Conservation (phyloP, 805 yeast genomes). For the Candida koratica region DNA sequence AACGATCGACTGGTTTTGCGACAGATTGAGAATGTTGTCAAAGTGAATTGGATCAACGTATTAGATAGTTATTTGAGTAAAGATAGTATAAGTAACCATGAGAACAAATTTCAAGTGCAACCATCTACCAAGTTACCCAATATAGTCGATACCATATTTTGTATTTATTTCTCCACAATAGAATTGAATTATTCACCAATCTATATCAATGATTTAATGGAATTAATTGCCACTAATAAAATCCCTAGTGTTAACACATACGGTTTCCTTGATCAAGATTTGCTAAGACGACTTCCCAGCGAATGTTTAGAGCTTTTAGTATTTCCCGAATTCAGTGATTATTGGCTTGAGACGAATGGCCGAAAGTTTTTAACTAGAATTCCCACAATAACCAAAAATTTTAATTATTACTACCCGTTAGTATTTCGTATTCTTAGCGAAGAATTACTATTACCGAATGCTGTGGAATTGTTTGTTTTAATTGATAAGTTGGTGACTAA, state of each 20-base stretch:
- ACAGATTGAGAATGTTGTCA: slow-evolving; percentile 21
- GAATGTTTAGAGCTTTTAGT: slow-evolving; percentile 1
- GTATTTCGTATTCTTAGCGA: slow-evolving; percentile 41
- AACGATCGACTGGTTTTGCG: slow-evolving; percentile 2
- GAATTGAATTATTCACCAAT: slow-evolving; percentile 46
- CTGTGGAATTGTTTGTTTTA: slow-evolving; percentile 46
- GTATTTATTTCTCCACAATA: slow-evolving; percentile 51
- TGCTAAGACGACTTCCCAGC: slow-evolving; percentile 33
- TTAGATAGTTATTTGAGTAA: slow-evolving; percentile 14
- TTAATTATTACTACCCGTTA: slow-evolving; percentile 30
- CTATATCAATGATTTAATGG: slow-evolving; percentile 45
- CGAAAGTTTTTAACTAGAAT: neutral
- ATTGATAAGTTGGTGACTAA: slow-evolving; percentile 20
- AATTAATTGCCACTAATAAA: slow-evolving; percentile 37
- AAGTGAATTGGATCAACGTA: slow-evolving; percentile 30
- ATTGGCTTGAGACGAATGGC: neutral
- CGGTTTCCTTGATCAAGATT: slow-evolving; percentile 37
- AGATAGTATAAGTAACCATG: slow-evolving; percentile 7
- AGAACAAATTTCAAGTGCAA: slow-evolving; percentile 10
- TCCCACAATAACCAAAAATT: neutral
- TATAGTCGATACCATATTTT: slow-evolving; percentile 29
- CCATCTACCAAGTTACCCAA: slow-evolving; percentile 17
- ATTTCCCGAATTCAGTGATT: slow-evolving; percentile 5
- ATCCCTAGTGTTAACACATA: slow-evolving; percentile 48
- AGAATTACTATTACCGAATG: slow-evolving; percentile 41